Conservation (phyloP, 2,329 filamentous ascomycete species). For the Aspergillus puulaauensis region DNA sequence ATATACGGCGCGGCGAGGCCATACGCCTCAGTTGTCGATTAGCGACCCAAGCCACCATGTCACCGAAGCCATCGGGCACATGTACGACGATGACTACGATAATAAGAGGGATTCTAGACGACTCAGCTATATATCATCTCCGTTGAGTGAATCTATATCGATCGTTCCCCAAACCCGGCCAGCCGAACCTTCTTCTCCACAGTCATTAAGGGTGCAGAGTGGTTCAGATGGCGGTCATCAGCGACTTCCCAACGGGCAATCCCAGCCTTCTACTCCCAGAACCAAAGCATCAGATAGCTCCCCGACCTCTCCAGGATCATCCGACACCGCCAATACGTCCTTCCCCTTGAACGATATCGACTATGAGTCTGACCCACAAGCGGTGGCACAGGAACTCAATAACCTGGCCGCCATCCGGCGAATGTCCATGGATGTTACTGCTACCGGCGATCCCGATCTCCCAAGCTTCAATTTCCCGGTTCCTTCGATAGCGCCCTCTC, state of each 20-base stretch:
- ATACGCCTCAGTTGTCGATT: constrained; percentile 65
- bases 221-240: constrained; percentile 33
- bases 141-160: constrained; percentile 45
- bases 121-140: constrained; percentile 68
- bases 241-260: constrained; percentile 33
- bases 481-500: constrained; percentile 43
- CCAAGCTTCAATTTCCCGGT: constrained; percentile 44
- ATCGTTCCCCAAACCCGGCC: constrained; percentile 35
- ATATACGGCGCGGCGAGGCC: constrained; percentile 56
- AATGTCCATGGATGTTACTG: constrained; percentile 89
- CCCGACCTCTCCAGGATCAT: constrained; percentile 55
- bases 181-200: constrained; percentile 28
- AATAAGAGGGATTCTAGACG: constrained; percentile 62
- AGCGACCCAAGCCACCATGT: constrained; percentile 92
- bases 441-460: constrained; percentile 58
- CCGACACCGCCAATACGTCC: constrained; percentile 60
- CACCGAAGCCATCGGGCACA: constrained; percentile 86
- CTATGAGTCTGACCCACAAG: constrained; percentile 85
- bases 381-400: constrained; percentile 87
- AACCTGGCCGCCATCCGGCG: constrained; percentile 86
- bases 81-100: constrained; percentile 76
- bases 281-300: constrained; percentile 44
- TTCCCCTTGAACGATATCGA: constrained; percentile 80
- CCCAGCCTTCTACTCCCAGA: constrained; percentile 23
- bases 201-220: constrained; percentile 30